Evolutionary conservation across 2,329 filamentous ascomycete genomes (phyloP), one percentile per base, ranked within the genome.

Genomic region (Cladosporium velox): DNA sequence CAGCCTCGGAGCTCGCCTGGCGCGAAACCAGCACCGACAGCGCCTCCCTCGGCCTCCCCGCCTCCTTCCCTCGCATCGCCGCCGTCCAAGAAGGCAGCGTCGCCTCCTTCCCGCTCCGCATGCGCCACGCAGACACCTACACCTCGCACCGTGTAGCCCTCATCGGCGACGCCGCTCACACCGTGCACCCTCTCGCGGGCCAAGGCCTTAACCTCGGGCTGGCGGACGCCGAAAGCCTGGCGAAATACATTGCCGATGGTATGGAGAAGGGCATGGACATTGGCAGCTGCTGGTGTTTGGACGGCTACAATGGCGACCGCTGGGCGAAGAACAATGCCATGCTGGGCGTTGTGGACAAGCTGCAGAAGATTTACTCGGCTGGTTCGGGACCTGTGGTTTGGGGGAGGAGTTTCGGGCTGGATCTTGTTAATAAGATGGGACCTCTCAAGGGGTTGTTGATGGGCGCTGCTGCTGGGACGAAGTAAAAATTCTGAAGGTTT

Each of bases 161-260:
- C 1, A 88, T 99, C 41, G 95, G 95, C 67, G 95, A 99, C 71
- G 95, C 95, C 1, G 95, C 95, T 8, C 95, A 99, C 77, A 96
- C 93, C 1, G 89, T 97, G 70, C 95, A 99, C 77, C 95, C 95
- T 0, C 88, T 99, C 4, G 95, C 92, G 1, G 95, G 95, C 0
- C 95, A 98, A 78, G 95, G 95, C 1, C 84, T 99, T 15, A 99
- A 99, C 75, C 91, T 96, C 73, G 95, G 95, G 1, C 90, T 98
- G 69, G 93, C 88, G 21, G 95, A 99, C 76, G 91, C 95, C 0
- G 89, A 92, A 72, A 90, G 90, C 63, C 86, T 99, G 0, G 88
- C 89, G 7, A 85, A 84, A 68, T 88, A 88, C 0, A 90, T 99
- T 60, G 87, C 88, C 67, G 89, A 89, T 70, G 91, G 92, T 3